Evolutionary conservation across 1,284 basidiomycete species (phyloP), one percentile per base, ranked within the genome.

Genomic region (Leccinum subrobustum): DNA sequence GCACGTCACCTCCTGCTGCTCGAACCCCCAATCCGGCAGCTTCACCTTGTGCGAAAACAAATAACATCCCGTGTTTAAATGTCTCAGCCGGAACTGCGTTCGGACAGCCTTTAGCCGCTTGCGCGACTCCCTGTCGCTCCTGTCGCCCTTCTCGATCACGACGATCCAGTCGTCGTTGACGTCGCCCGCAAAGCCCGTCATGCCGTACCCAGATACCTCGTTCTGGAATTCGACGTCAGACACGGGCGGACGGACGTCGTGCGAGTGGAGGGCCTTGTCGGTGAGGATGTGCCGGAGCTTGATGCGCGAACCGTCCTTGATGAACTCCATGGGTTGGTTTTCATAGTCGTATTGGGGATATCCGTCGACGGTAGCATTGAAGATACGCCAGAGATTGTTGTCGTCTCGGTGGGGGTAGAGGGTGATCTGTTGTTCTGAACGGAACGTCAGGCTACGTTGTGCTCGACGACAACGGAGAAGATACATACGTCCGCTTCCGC

Each of bases 171-270:
- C 94, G 74, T 99, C 96, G 74, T 99, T 98, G 57, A 88, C 85
- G 71, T 98, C 96, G 14, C 94, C 95, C 0, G 75, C 74, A 69
- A 90, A 97, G n/a, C 88, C 90, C 1, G 87, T 78, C 78, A 93
- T 89, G 3, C 97, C 97, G 70, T 99, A 99, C 1, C 81, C 95
- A 1, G 95, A 96, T 0, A 98, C 96, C 74, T 99, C 97, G 71
- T 98, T 96, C 79, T 99, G 97, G 81, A 98, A 99, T 68, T 99
- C 97, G 58, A 97, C 95, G 61, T 99, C 96, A 53, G 93, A 95
- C n/a, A 99, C 88, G 14, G 96, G 95, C 3, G 97, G 93, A 42
- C 96, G 89, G 66, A 91, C 78, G 67, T 98, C 95, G 76, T 99
- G 97, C 54, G 93, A 95, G 79, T 99, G 97, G 4, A 99, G 83